phyloP scores from a whole-genome alignment of 169 alveolate species.

The Eimeria nieschulzi region DNA sequence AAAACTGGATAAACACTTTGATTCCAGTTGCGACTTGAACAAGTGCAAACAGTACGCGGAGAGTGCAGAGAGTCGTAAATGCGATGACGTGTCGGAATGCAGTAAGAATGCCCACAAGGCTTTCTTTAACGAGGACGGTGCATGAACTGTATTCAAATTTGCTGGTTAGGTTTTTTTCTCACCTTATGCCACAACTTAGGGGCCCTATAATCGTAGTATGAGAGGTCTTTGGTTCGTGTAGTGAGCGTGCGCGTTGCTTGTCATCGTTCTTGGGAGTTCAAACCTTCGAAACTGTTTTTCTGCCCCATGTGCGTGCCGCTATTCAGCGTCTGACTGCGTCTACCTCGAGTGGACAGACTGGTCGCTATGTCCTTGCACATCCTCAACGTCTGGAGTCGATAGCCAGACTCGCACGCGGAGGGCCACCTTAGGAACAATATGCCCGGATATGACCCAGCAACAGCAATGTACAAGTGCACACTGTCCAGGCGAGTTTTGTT shows the following conservation, averaged over 20 bases:
- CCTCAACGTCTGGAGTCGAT: neutral
- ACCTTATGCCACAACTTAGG: too few species aligned
- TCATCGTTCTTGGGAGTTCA: neutral
- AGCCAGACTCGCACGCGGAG: neutral
- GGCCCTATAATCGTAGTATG: too few species aligned
- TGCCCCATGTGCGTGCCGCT: neutral
- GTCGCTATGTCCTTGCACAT: slow-evolving; percentile 35
- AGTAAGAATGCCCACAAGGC: neutral
- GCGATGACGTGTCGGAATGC: slow-evolving; percentile 13
- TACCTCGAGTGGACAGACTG: slow-evolving; percentile 60
- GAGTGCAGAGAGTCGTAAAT: neutral
- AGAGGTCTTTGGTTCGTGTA: too few species aligned
- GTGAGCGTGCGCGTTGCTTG: too few species aligned
- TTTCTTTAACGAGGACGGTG: too few species aligned
- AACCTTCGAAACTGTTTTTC: neutral
- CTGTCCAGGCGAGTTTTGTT: neutral
- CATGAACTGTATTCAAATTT: neutral
- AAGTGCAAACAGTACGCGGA: neutral
- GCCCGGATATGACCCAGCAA: slow-evolving; percentile 34
- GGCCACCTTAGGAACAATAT: neutral
- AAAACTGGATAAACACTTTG: neutral
- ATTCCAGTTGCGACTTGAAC: neutral
- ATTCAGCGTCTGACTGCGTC: slow-evolving; percentile 48
- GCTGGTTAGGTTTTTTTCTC: neutral
- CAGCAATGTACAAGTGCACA: neutral